Conservation (phyloP, 306 rosid genomes). For the Corylus heterophylla region DNA sequence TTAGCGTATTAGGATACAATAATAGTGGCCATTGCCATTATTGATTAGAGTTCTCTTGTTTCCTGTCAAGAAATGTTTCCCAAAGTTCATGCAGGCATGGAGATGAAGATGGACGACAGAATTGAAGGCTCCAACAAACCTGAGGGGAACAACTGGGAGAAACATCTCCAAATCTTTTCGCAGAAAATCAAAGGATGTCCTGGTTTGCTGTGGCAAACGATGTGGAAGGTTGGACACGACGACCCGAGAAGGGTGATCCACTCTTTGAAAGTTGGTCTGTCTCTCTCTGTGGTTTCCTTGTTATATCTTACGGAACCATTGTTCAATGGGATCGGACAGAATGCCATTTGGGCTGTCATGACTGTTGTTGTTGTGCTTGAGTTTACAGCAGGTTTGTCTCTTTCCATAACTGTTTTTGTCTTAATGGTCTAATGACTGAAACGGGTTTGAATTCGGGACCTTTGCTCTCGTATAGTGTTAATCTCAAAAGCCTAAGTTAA, state of each 20-base stretch:
- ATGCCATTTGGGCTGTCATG: slow-evolving; percentile 95
- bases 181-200: slow-evolving; percentile 49
- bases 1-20: slow-evolving; percentile 7
- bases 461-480: too few species aligned
- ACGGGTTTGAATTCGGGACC: too few species aligned
- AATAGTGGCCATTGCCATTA: background rate
- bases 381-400: slow-evolving; percentile 75
- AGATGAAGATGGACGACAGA: slow-evolving; percentile 42
- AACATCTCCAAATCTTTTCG: slow-evolving; percentile 32
- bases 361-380: slow-evolving; percentile 94
- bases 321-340: slow-evolving; percentile 59
- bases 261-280: slow-evolving; percentile 82
- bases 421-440: too few species aligned
- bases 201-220: slow-evolving; percentile 42
- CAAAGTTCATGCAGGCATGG: slow-evolving; percentile 58
- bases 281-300: slow-evolving; percentile 74
- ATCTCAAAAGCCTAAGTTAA: too few species aligned
- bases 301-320: slow-evolving; percentile 74
- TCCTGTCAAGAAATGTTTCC: slow-evolving; percentile 42
- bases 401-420: background rate
- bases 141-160: slow-evolving; percentile 38
- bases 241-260: slow-evolving; percentile 84
- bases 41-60: background rate
- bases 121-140: slow-evolving; percentile 31
- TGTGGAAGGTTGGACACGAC: slow-evolving; percentile 75